Percentiles rank a stretch among this genome's conserved stretches.
Evolutionary conservation across 257 asterid species (phyloP).

Genomic region (Paulownia fortunei): DNA sequence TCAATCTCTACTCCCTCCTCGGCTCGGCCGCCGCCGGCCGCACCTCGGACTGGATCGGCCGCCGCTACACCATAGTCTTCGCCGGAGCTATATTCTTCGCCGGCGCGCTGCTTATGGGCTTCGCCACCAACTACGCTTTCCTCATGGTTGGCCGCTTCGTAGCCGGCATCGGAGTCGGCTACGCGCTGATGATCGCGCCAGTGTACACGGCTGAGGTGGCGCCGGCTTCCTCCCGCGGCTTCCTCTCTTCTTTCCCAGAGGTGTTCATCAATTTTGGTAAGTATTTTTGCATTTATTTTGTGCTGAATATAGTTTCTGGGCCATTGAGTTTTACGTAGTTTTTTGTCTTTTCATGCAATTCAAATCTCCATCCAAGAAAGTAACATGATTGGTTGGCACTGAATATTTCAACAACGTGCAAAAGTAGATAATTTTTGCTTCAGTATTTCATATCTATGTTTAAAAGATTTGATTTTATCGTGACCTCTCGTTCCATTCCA

Average conservation of each 20-base stretch:
- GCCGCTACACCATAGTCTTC: constrained; percentile 78
- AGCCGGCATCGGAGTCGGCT: constrained; percentile 90
- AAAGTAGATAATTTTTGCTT: background rate
- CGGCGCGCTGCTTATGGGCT: constrained; percentile 92
- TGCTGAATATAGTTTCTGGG: background rate
- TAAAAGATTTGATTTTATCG: background rate
- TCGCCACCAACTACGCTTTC: constrained; percentile 74
- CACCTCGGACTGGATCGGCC: constrained; percentile 92
- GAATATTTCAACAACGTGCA: background rate
- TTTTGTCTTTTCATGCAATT: constrained; percentile 22
- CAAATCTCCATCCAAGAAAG: background rate
- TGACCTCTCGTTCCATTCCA: too few species aligned
- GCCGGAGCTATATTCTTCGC: constrained; percentile 80
- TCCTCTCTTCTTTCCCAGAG: constrained; percentile 90
- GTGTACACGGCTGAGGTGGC: constrained; percentile 94
- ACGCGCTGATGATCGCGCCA: constrained; percentile 94
- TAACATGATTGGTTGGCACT: constrained; percentile 26
- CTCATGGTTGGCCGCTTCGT: constrained; percentile 90
- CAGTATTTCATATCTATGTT: background rate
- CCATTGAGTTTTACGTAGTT: constrained; percentile 6
- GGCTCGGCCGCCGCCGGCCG: constrained; percentile 92
- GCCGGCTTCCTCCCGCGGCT: constrained; percentile 90
- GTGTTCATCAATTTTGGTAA: constrained; percentile 86
- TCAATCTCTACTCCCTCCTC: constrained; percentile 66
- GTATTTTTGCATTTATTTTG: background rate